A percentile compares a stretch with the other conserved stretches of the same genome.
These are phyloP conservation scores for Plasmodium yoelii DNA, from an alignment of 169 alveolate genomes.

Conservation along the genomic window DNA sequence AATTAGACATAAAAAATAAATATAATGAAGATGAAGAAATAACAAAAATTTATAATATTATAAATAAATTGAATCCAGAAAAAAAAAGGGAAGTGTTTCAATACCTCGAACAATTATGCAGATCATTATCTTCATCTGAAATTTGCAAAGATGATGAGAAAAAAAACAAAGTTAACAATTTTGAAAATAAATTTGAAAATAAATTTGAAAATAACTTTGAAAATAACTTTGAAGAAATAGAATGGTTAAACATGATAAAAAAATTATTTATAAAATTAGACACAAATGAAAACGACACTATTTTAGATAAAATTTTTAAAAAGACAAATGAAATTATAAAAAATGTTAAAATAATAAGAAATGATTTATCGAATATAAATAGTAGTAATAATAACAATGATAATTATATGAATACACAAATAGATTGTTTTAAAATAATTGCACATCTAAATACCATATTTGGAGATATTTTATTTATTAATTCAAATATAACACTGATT, in stretches of 20 bases:
- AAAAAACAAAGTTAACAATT: too few species aligned
- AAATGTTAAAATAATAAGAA: constrained; percentile 21
- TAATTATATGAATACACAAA: background rate
- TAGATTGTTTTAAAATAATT: constrained; percentile 18
- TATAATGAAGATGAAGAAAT: background rate
- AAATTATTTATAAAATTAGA: background rate
- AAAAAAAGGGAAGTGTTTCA: too few species aligned
- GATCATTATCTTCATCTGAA: too few species aligned
- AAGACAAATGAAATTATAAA: constrained; percentile 25
- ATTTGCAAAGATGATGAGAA: too few species aligned
- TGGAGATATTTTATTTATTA: constrained; percentile 17
- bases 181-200: too few species aligned
- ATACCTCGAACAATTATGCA: too few species aligned
- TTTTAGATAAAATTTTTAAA: constrained; percentile 17
- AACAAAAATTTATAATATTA: too few species aligned
- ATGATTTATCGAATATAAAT: constrained; percentile 9
- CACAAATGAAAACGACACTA: constrained; percentile 7
- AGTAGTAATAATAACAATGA: background rate
- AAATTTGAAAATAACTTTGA: too few species aligned
- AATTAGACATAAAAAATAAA: background rate
- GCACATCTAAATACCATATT: constrained; percentile 28
- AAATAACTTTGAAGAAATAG: too few species aligned
- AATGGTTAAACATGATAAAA: too few species aligned
- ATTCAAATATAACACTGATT: constrained; percentile 2
- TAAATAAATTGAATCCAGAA: too few species aligned